Percentiles rank a stretch among this genome's conserved stretches.
These are phyloP conservation scores for Podospora anserina DNA, from an alignment of 495 filamentous ascomycete species.

Conservation along the genomic window DNA sequence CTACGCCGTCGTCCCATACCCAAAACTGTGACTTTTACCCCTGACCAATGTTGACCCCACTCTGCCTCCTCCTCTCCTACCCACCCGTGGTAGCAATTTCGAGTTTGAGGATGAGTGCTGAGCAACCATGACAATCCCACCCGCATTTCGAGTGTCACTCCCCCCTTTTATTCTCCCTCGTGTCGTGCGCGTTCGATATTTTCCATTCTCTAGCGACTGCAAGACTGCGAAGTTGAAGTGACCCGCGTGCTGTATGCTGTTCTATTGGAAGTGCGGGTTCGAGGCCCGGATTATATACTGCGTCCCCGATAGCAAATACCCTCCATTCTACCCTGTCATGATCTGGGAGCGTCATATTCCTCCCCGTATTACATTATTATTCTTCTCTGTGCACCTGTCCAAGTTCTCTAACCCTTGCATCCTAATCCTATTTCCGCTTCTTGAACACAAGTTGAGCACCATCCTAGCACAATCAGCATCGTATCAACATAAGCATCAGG, in stretches of 20 bases:
- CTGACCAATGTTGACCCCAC: not conserved
- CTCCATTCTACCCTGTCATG: no score
- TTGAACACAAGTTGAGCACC: conserved; percentile 8
- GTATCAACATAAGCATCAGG: not conserved
- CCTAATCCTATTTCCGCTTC: conserved; percentile 1
- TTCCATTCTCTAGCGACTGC: no score
- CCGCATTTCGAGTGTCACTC: not conserved
- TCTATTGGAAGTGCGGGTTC: not conserved
- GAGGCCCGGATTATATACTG: not conserved
- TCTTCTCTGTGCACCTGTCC: not conserved
- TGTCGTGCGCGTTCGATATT: not conserved
- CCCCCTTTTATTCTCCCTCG: not conserved
- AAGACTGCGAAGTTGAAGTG: no score
- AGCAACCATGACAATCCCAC: not conserved
- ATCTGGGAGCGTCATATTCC: no score
- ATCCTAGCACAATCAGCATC: conserved; percentile 5
- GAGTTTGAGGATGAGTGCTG: not conserved
- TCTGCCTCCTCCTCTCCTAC: not conserved
- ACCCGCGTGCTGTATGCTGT: not conserved
- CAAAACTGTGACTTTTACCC: not conserved
- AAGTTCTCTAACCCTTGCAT: not conserved
- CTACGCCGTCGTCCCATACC: not conserved
- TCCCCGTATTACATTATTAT: not conserved
- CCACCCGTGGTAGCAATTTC: not conserved
- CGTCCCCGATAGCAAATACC: not conserved